phyloP scores from a whole-genome alignment of 2,329 filamentous ascomycete genomes.

The Neonectria magnoliae region DNA sequence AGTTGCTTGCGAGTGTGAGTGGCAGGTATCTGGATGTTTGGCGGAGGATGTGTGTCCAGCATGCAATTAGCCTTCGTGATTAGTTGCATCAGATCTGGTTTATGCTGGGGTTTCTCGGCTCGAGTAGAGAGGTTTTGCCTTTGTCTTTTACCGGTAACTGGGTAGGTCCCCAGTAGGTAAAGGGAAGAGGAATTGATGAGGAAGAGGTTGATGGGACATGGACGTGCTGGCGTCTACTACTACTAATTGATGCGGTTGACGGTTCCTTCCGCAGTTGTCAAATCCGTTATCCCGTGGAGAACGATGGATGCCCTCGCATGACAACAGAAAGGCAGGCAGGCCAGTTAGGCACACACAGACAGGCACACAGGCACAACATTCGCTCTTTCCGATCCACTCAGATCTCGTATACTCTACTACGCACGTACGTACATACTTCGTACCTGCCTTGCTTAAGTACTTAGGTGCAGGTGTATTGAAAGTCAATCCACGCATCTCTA shows the following conservation, averaged over 20 bases:
- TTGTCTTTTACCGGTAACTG: conserved; percentile 3
- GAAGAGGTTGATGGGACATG: background rate
- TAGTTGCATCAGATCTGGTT: background rate
- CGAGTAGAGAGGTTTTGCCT: background rate
- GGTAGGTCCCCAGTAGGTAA: background rate
- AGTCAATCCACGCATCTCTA: conserved; percentile 2
- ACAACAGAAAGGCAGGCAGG: background rate
- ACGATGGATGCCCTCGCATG: background rate
- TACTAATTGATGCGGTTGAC: conserved; percentile 2
- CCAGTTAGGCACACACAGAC: background rate
- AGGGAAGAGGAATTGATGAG: background rate
- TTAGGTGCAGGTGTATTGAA: background rate
- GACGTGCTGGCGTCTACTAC: background rate
- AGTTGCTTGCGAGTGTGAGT: conserved; percentile 9
- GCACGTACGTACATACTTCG: conserved; percentile 5
- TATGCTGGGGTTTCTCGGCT: conserved; percentile 2
- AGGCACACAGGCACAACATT: background rate
- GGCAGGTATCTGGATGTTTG: background rate
- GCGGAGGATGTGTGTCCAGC: background rate
- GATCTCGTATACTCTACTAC: conserved; percentile 19
- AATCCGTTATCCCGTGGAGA: background rate
- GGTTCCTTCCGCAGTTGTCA: conserved; percentile 18
- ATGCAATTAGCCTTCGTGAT: background rate
- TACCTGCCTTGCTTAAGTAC: background rate
- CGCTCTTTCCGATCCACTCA: conserved; percentile 1